Evolutionary conservation across 148 eudicot genomes (phyloP), one percentile per base, ranked within the genome.

Genomic region (Rhododendron ferrugineum): DNA sequence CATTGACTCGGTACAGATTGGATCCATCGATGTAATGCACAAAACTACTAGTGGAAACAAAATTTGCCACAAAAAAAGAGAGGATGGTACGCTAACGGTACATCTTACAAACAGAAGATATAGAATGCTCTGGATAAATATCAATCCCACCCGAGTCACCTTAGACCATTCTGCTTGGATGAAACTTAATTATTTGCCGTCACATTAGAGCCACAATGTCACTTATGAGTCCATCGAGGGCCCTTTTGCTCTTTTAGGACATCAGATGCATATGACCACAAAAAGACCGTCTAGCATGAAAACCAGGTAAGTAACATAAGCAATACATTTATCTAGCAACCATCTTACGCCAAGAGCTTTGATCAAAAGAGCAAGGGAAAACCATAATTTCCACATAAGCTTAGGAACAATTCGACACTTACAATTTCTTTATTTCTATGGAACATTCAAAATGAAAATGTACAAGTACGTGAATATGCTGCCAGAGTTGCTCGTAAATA

Each of bases 391-490:
- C 80, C 54, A 1, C 30, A 37, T 40, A 77, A 22, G 49, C 80
- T 37, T 42, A 77, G 49, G 49, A 77, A 16, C 56, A 20, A 16
- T 85, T 79, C 42, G 28, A 66, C 54, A 46, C 72, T 28, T 68
- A 62, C 16, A 34, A n/a, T 7, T 64, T 58, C 52, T 80, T 85
- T 80, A 80, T 80, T 81, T 26, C 72, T 70, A 81, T 50, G 84
- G 84, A 80, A 80, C 5, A 85, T 2, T 16, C 2, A 78, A 49
- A 32, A 46, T 11, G 10, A 68, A 14, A 79, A 34, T 32, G 36
- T 70, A 80, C 52, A 70, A 80, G 16, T 14, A 40, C 47, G 26
- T 74, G 78, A 74, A 70, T 30, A 30, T 32, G 75, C 75, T 70
- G 75, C 75, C 75, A 32, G 40, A 30, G 75, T 70, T 70, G 78